A percentile compares a stretch with the other conserved stretches of the same genome.
Evolutionary conservation across 371 early-diverging fungal genomes (phyloP).

Genomic region (Lichtheimia hyalospora): DNA sequence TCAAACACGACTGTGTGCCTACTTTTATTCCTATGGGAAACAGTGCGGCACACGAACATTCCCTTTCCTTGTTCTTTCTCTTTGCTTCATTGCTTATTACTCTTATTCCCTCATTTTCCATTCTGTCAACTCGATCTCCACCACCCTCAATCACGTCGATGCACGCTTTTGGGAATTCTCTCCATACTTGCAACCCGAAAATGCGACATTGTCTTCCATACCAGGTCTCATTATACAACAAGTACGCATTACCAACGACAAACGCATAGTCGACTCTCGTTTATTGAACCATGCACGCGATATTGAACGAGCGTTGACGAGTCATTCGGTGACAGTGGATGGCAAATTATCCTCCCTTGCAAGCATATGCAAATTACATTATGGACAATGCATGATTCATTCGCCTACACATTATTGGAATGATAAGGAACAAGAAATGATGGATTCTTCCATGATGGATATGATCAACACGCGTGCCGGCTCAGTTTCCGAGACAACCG

Average conservation of each 20-base stretch:
- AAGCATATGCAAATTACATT: conserved; percentile 19
- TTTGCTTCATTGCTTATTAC: conserved; percentile 49
- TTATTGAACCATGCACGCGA: conserved; percentile 16
- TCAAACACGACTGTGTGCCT: conserved; percentile 16
- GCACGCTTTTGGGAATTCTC: conserved; percentile 33
- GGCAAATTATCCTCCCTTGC: conserved; percentile 20
- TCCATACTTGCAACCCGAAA: conserved; percentile 21
- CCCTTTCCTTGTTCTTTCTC: conserved; percentile 45
- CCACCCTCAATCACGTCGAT: conserved; percentile 15
- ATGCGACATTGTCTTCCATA: conserved; percentile 22
- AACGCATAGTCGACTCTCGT: conserved; percentile 15
- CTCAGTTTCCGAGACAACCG: conserved; percentile 23
- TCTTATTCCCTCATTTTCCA: conserved; percentile 51
- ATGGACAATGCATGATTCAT: conserved; percentile 52
- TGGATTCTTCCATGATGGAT: conserved; percentile 14
- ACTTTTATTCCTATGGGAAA: conserved; percentile 65
- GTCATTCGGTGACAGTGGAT: conserved; percentile 20
- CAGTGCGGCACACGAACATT: conserved; percentile 57
- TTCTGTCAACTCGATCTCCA: conserved; percentile 19
- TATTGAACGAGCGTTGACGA: conserved; percentile 21
- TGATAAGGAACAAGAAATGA: not conserved
- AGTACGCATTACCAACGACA: conserved; percentile 24
- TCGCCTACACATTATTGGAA: conserved; percentile 59
- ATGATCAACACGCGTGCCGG: conserved; percentile 16
- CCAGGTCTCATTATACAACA: conserved; percentile 32